phyloP scores from a whole-genome alignment of 306 rosid species.

The Cicer bijugum region DNA sequence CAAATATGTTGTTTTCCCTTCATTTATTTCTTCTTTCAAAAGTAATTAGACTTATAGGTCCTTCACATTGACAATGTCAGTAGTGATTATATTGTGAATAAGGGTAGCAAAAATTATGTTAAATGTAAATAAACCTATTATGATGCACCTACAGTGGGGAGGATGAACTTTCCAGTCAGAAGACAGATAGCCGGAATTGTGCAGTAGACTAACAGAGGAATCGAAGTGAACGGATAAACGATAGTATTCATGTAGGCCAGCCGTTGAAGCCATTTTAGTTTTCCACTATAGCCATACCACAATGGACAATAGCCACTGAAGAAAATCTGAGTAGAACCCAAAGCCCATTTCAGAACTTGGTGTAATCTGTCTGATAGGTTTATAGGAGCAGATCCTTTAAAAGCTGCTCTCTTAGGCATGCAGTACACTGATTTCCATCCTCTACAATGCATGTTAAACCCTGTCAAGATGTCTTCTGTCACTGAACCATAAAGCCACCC shows the following conservation, averaged over 20 bases:
- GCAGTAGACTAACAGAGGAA: constrained; percentile 83
- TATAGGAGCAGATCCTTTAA: constrained; percentile 93
- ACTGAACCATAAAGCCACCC: constrained; percentile 98
- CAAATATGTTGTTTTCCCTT: too few species aligned
- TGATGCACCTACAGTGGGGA: constrained; percentile 78
- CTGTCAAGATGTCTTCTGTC: constrained; percentile 89
- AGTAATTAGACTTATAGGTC: too few species aligned
- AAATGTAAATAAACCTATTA: constrained; percentile 6
- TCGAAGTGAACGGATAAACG: constrained; percentile 88
- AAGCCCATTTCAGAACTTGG: constrained; percentile 87
- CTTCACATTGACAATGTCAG: too few species aligned
- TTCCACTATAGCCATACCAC: constrained; percentile 94
- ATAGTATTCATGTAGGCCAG: constrained; percentile 74
- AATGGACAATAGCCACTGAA: constrained; percentile 89
- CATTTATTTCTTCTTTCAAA: too few species aligned
- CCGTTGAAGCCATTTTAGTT: constrained; percentile 84
- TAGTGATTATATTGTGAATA: neutral
- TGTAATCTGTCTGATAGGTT: constrained; percentile 85
- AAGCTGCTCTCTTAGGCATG: constrained; percentile 85
- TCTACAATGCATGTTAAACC: constrained; percentile 97
- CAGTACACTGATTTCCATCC: constrained; percentile 98
- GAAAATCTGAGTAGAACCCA: constrained; percentile 87
- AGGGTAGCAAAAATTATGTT: constrained; percentile 12
- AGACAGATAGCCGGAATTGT: constrained; percentile 90
- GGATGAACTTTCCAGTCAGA: constrained; percentile 90